These are phyloP conservation scores for Astrocystis sublimbata DNA, from an alignment of 495 filamentous ascomycete species.

Conservation along the genomic window DNA sequence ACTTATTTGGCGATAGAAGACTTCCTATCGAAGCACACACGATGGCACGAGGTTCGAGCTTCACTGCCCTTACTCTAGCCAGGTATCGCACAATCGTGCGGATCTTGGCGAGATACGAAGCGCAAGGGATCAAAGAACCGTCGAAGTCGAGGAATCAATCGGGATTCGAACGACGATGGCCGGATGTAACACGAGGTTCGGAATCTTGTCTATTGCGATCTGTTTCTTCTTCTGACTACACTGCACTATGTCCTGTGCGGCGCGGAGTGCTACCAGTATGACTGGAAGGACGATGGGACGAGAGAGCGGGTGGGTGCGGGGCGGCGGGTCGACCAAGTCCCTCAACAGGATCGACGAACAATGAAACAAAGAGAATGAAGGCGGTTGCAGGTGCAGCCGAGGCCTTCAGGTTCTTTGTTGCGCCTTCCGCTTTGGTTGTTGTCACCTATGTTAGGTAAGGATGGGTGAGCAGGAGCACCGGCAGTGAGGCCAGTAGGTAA, in stretches of 20 bases:
- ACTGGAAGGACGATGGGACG: constrained; percentile 10
- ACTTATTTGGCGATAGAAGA: constrained; percentile 29
- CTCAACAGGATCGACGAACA: constrained; percentile 24
- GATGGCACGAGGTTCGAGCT: constrained; percentile 20
- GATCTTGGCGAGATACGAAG: constrained; percentile 27
- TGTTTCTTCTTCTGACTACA: constrained; percentile 27
- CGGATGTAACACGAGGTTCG: constrained; percentile 15
- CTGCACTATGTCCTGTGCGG: constrained; percentile 35
- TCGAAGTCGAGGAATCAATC: constrained; percentile 33
- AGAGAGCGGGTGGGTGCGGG: constrained; percentile 2
- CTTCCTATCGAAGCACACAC: constrained; percentile 25
- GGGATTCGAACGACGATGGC: constrained; percentile 24
- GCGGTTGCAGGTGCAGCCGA: constrained; percentile 18
- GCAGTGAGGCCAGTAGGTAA: not conserved
- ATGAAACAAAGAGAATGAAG: constrained; percentile 30
- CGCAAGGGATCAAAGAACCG: constrained; percentile 26
- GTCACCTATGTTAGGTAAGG: constrained; percentile 6
- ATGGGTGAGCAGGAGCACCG: not conserved
- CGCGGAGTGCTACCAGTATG: constrained; percentile 20
- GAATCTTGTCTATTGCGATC: constrained; percentile 37
- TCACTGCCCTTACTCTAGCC: constrained; percentile 19
- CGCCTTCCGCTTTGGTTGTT: constrained; percentile 25
- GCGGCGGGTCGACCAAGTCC: constrained; percentile 29
- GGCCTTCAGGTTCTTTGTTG: constrained; percentile 17
- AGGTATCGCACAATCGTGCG: constrained; percentile 15